These are phyloP conservation scores for Scheffersomyces cryptocercus DNA, from an alignment of 1,139 yeast species.

Conservation along the genomic window DNA sequence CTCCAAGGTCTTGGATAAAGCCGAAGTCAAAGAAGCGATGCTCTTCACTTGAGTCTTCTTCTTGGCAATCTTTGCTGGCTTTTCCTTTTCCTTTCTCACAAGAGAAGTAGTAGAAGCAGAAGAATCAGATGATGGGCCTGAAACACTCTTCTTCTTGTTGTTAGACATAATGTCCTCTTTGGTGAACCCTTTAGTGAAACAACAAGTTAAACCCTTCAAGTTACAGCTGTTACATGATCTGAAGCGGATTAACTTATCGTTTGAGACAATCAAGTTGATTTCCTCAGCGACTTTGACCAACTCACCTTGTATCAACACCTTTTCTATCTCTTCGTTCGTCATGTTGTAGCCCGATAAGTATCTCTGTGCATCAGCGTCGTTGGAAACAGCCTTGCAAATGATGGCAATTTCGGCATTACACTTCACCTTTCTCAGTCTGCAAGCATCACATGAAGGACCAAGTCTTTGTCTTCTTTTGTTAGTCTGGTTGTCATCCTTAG, in stretches of 20 bases:
- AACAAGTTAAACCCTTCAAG: slow-evolving; percentile 44
- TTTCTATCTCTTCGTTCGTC: not conserved
- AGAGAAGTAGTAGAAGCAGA: not conserved
- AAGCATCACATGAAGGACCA: slow-evolving; percentile 76
- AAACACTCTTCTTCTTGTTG: slow-evolving; percentile 14
- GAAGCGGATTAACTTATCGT: slow-evolving; percentile 48
- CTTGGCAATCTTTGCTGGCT: slow-evolving; percentile 7
- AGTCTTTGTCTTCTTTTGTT: slow-evolving; percentile 58
- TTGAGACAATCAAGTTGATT: slow-evolving; percentile 18
- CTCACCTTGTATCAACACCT: not conserved
- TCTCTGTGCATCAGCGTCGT: not conserved
- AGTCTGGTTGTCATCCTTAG: not conserved
- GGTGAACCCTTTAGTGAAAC: slow-evolving; percentile 60
- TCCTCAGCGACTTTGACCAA: slow-evolving; percentile 4
- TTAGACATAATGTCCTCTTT: slow-evolving; percentile 50
- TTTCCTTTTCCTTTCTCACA: not conserved
- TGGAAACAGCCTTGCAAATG: slow-evolving; percentile 7
- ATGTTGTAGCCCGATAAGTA: not conserved
- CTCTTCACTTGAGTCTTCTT: slow-evolving; percentile 5
- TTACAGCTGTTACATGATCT: slow-evolving; percentile 52
- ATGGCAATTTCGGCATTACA: slow-evolving; percentile 63
- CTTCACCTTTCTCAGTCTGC: slow-evolving; percentile 71
- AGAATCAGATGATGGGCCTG: no score
- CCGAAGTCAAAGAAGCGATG: slow-evolving; percentile 10
- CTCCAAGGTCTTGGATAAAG: slow-evolving; percentile 10